A percentile compares a stretch with the other conserved stretches of the same genome.
phyloP scores from a whole-genome alignment of 257 asterid species.

The Solanum medicagineum region DNA sequence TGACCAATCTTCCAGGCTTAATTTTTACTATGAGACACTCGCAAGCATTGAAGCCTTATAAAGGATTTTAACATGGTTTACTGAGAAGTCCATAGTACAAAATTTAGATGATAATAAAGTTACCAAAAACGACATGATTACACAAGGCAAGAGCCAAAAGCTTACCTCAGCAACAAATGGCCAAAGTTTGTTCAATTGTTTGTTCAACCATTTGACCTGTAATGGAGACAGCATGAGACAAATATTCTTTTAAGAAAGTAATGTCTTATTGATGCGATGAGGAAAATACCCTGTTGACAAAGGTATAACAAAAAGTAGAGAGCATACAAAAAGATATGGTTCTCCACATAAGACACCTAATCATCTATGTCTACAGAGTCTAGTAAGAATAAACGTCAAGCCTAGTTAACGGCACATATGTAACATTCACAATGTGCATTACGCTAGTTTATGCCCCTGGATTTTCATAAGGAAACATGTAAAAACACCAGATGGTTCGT shows the following conservation, averaged over 20 bases:
- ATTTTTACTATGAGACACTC: background rate
- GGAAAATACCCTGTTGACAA: background rate
- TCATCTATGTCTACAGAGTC: background rate
- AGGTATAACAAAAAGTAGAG: background rate
- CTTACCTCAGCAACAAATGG: conserved; percentile 98
- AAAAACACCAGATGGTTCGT: background rate
- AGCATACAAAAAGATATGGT: background rate
- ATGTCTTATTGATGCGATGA: background rate
- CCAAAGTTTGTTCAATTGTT: conserved; percentile 80
- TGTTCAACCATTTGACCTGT: conserved; percentile 98
- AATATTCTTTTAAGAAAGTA: background rate
- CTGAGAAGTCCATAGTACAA: background rate
- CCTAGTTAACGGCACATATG: background rate
- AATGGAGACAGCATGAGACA: background rate
- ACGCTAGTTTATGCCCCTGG: background rate
- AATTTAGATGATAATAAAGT: background rate
- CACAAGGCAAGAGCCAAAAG: background rate
- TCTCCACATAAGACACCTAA: background rate
- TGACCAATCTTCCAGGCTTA: background rate
- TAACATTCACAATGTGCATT: background rate
- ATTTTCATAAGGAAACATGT: background rate
- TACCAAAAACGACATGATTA: background rate
- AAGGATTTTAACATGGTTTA: background rate
- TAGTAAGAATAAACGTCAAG: background rate
- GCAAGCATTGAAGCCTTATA: background rate